A percentile compares a stretch with the other conserved stretches of the same genome.
Conservation (phyloP, 2,329 filamentous ascomycete species). For the Microdochium paspali region DNA sequence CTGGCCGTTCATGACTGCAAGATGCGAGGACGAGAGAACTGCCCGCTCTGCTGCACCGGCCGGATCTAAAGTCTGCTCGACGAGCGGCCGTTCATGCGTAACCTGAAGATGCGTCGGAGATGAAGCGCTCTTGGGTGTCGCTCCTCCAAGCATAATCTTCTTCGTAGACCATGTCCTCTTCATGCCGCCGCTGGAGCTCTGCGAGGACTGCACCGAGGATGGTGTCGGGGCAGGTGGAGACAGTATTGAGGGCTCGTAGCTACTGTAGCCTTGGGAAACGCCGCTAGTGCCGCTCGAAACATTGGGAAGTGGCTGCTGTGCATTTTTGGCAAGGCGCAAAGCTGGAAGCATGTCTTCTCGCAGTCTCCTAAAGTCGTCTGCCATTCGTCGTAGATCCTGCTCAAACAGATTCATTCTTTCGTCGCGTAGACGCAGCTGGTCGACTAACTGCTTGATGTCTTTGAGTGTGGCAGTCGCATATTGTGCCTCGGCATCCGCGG, state of each 20-base stretch:
- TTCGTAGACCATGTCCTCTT: constrained; percentile 69
- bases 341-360: constrained; percentile 88
- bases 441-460: constrained; percentile 84
- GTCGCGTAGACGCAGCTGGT: constrained; percentile 81
- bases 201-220: constrained; percentile 36
- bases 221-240: constrained; percentile 50
- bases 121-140: constrained; percentile 66
- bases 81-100: constrained; percentile 55
- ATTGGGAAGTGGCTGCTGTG: constrained; percentile 74
- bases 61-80: constrained; percentile 59
- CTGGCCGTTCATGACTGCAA: constrained; percentile 59
- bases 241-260: constrained; percentile 38
- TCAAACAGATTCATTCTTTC: constrained; percentile 81
- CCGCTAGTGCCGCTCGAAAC: constrained; percentile 23
- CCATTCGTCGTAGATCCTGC: constrained; percentile 71
- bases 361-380: constrained; percentile 80
- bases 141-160: constrained; percentile 56
- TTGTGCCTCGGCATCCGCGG: constrained; percentile 79
- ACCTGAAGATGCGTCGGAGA: constrained; percentile 59
- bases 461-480: constrained; percentile 85
- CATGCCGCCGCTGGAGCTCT: constrained; percentile 36
- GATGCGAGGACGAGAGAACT: constrained; percentile 57
- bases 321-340: constrained; percentile 83
- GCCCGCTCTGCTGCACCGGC: constrained; percentile 59
- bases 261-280: constrained; percentile 27